Evolutionary conservation across 306 rosid genomes (phyloP).

Genomic region (Cucumis melo): DNA sequence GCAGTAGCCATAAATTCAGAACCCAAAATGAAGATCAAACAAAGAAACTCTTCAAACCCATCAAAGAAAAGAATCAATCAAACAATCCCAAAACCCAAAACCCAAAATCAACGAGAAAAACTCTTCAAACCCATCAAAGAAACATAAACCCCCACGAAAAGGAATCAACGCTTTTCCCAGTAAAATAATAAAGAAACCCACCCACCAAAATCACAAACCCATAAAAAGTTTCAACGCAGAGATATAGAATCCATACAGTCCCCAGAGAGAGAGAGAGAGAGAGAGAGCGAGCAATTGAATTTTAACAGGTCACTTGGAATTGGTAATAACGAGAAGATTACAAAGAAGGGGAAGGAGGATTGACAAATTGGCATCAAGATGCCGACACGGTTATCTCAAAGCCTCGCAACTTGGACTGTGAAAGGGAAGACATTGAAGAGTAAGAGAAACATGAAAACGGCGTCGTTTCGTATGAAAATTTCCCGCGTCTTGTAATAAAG

Average conservation of each 20-base stretch:
- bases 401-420: not conserved
- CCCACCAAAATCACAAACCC: not conserved
- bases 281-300: not conserved
- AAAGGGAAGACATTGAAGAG: not conserved
- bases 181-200: not conserved
- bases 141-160: not conserved
- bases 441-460: not conserved
- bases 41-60: conserved; percentile 7
- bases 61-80: conserved; percentile 1
- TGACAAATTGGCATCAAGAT: not conserved
- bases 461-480: not conserved
- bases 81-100: conserved; percentile 9
- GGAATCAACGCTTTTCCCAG: no score
- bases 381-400: conserved; percentile 2
- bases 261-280: not conserved
- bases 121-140: not conserved
- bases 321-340: not conserved
- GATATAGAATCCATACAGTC: not conserved
- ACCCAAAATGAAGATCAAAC: not conserved
- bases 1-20: conserved; percentile 11
- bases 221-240: not conserved
- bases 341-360: not conserved
- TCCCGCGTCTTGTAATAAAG: conserved; percentile 2
- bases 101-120: not conserved
- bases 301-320: not conserved